Evolutionary conservation across 73 alveolate species (phyloP), one percentile per base, ranked within the genome.

Genomic region (Paraurostyla sp.): DNA sequence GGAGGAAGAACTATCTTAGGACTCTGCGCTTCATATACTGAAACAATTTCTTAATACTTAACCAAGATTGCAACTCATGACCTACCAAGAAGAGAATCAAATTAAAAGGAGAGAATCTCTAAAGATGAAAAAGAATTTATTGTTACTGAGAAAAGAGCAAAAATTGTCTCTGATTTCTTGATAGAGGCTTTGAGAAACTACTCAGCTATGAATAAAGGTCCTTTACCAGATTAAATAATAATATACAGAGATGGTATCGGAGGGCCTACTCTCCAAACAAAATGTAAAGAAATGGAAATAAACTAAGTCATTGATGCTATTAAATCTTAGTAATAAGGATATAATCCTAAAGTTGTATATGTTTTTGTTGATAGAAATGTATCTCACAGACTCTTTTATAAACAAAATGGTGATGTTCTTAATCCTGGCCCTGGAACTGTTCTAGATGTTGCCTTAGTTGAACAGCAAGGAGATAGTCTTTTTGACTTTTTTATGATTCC

Each of bases 171-270:
- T 27, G 40, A 75, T 0, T 75, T 75, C 71, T 3, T 75, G 25
- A 18, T 4, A 4, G 51, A 75, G 3, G 71, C 87, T 25, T 25
- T 75, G 27, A 16, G 3, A 6, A 25, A 46, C 73, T 75, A 43
- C 73, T 15, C 7, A 50, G 18, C 40, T 22, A 54, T 65, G 41
- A 25, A 54, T 18, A 76, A 82, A 22, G 91, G 68, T 33, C 87
- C 83, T 78, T 75, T 81, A 43, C 95, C 95, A 2, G 65, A 80
- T 42, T 88, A 90, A 40, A 90, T 95, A 27, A 73, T 95, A 4
- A 92, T 95, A 54, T 95, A 90, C 83, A 83, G 98, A 92, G 97
- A 95, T 86, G 98, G 98, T 32, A 93, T 95, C 48, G 92, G 96
- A 22, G 92, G 91, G 0, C 93, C 87, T 9, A 3, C 87, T 23